phyloP scores from a whole-genome alignment of 2,329 filamentous ascomycete species.

The Aurifilum marmelostoma region DNA sequence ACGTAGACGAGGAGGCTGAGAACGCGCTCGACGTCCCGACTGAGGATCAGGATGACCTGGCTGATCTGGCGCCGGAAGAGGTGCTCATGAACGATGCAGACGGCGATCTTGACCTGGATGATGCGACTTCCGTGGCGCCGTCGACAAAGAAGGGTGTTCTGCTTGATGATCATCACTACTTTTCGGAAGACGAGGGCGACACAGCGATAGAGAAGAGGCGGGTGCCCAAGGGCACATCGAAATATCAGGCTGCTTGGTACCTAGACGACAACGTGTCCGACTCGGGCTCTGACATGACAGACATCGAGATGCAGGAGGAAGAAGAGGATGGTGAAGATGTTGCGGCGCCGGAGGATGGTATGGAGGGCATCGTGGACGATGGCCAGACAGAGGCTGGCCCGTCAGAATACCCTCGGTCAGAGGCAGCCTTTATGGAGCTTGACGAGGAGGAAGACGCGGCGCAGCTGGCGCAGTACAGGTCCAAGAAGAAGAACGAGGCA shows the following conservation, averaged over 20 bases:
- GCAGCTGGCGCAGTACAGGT: constrained; percentile 80
- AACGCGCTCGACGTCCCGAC: constrained; percentile 71
- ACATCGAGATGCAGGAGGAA: constrained; percentile 64
- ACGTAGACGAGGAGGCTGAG: constrained; percentile 62
- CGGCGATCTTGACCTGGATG: constrained; percentile 47
- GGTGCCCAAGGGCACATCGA: constrained; percentile 87
- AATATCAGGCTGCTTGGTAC: constrained; percentile 95
- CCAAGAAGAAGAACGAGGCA: constrained; percentile 76
- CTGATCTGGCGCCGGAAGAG: constrained; percentile 84
- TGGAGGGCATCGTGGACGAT: constrained; percentile 68
- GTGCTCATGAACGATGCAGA: constrained; percentile 71
- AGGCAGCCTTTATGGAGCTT: constrained; percentile 78
- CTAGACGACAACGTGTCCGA: constrained; percentile 75
- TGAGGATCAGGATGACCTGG: constrained; percentile 81
- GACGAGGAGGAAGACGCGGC: constrained; percentile 80
- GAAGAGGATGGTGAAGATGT: constrained; percentile 57
- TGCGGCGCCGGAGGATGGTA: constrained; percentile 77
- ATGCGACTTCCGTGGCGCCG: constrained; percentile 46
- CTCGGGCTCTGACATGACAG: constrained; percentile 82
- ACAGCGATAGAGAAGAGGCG: constrained; percentile 67
- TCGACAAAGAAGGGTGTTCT: constrained; percentile 81
- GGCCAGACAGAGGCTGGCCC: constrained; percentile 77
- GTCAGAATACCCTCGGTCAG: constrained; percentile 91
- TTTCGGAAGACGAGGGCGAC: constrained; percentile 80
- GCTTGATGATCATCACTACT: constrained; percentile 96